These are phyloP conservation scores for Stemphylium lycopersici DNA, from an alignment of 2,329 filamentous ascomycete species.

Conservation along the genomic window DNA sequence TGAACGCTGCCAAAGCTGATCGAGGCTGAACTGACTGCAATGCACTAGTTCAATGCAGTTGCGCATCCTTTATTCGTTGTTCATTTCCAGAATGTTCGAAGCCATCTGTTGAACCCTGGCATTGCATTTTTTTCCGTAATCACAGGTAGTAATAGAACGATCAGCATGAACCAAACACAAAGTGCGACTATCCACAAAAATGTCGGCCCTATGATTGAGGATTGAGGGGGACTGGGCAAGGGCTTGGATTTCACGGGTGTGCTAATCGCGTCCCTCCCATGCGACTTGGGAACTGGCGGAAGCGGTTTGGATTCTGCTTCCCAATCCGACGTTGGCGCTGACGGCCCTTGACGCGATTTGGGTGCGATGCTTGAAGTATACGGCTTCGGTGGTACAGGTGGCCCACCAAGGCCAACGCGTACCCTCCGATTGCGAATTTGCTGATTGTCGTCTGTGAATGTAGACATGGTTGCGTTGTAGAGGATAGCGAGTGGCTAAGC, in stretches of 20 bases:
- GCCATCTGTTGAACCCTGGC: conserved; percentile 14
- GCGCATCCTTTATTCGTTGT: neutral
- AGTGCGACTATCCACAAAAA: conserved; percentile 1
- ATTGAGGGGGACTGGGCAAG: neutral
- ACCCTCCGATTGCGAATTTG: neutral
- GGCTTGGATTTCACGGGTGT: neutral
- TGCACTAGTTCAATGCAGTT: neutral
- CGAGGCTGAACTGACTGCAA: no score
- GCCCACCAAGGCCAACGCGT: neutral
- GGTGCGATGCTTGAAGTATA: neutral
- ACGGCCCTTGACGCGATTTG: neutral
- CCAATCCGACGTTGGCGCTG: neutral
- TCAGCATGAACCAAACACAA: conserved; percentile 6
- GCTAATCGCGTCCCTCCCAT: no score
- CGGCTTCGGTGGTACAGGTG: conserved; percentile 2
- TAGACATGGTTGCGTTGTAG: neutral
- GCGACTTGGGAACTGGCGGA: neutral
- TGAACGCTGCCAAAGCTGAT: neutral
- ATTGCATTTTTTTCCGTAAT: conserved; percentile 12
- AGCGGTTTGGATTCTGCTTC: neutral
- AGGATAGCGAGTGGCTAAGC: neutral
- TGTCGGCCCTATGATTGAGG: neutral
- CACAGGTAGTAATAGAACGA: conserved; percentile 6
- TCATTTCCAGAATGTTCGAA: conserved; percentile 14
- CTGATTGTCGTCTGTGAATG: neutral